Evolutionary conservation across 768 basidiomycete species (phyloP).

Genomic region (Hebeloma cylindrosporum): DNA sequence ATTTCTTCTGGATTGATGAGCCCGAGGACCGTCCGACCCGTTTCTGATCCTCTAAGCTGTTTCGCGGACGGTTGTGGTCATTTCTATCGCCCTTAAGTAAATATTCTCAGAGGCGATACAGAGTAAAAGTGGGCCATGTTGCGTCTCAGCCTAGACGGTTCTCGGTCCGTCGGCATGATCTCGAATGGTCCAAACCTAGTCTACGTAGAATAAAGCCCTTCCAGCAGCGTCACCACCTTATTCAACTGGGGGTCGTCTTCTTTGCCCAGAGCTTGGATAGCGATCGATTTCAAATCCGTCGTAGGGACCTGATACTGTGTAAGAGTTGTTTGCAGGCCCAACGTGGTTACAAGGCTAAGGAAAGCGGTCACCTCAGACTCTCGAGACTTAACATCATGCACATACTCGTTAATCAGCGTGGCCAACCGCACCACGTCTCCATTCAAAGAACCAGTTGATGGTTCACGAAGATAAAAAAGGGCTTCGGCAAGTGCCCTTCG

Average conservation of each 20-base stretch:
- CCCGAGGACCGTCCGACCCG: too few relatives aligned
- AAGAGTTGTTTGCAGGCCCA: constrained; percentile 61
- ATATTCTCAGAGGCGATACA: background rate
- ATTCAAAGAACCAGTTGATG: constrained; percentile 62
- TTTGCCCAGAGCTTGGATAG: constrained; percentile 45
- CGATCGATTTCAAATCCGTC: constrained; percentile 53
- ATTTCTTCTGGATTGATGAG: too few relatives aligned
- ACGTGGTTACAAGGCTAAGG: constrained; percentile 53
- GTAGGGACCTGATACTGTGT: constrained; percentile 63
- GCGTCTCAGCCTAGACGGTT: constrained; percentile 12
- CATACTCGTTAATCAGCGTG: constrained; percentile 54
- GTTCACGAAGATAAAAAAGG: constrained; percentile 57
- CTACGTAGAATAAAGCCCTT: constrained; percentile 24
- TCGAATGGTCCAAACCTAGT: background rate
- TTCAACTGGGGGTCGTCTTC: constrained; percentile 38
- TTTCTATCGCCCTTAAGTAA: background rate
- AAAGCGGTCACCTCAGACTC: background rate
- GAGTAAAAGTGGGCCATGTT: background rate
- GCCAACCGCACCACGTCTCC: constrained; percentile 61
- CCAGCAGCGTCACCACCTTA: constrained; percentile 49
- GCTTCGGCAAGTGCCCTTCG: constrained; percentile 58
- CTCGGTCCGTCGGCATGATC: constrained; percentile 7
- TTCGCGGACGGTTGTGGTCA: too few relatives aligned
- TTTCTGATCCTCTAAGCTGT: too few relatives aligned
- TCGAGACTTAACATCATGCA: constrained; percentile 4